Base-by-base conservation (phyloP, 2,329 filamentous ascomycete genomes). In the Fusarium guadeloupense region DNA sequence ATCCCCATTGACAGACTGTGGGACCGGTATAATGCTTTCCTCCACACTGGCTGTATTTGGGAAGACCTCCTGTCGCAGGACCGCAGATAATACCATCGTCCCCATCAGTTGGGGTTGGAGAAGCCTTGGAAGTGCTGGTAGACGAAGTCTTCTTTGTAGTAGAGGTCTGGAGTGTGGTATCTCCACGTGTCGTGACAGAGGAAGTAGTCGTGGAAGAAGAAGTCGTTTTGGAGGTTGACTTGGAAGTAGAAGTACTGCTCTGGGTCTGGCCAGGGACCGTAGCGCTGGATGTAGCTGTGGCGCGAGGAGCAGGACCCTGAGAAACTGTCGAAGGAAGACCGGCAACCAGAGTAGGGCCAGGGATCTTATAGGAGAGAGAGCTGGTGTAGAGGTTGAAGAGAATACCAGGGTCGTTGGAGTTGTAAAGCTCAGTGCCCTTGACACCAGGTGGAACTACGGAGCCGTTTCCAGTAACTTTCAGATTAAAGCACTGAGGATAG, bases 401-500 rank as follows among this genome's bases (percentile, higher is more conserved):
- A 41, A 75, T 74, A 10, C 73, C 74, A 1, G 73, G 64, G 23
- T 75, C 70, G 30, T 67, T 59, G 21, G 65, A 33, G 19, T 64
- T 70, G 64, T 74, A 69, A 21, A 74, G 66, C 16, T 67, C 54
- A 5, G 71, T 72, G 19, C 67, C 74, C 21, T 73, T 66, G 30
- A 73, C 69, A 7, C 73, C 74, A 6, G 53, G 51, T 7, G 74
- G 73, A 19, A 68, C 69, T 3, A 76, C 70, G 25, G 70, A 67
- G 13, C 76, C 75, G n/a, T 72, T 72, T 5, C 79, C 80, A 37
- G 72, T 76, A 38, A 83, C 75, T 57, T 77, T 72, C 21, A 83
- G 69, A 56, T 82, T 82, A 56, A 82, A 72, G 67, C 81, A 84
- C 70, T 82, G 78, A 8, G 81, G 81, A 63, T 84, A 84, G 57